Evolutionary conservation across 1,139 yeast genomes (phyloP), one percentile per base, ranked within the genome.

Genomic region (Nakaseomyces sp.): DNA sequence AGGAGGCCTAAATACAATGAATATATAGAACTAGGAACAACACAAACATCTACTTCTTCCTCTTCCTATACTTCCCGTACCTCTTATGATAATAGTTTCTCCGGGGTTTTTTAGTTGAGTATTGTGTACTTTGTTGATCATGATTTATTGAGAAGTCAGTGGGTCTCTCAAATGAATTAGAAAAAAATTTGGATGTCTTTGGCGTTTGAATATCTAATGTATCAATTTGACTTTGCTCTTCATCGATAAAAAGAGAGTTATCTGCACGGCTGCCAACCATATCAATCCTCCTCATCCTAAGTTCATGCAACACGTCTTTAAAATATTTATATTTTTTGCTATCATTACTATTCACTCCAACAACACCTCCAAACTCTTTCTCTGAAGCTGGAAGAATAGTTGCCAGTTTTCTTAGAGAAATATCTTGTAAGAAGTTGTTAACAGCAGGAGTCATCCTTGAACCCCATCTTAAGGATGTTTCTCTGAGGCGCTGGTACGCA

Each of bases 351-450:
- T 62, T 60, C 15, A 74, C 64, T 9, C 69, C 76, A 2, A 62
- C 61, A 26, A 78, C 55, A 41, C 61, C 63, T 6, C 67, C 61
- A 58, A 71, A 81, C 41, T 74, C 84, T n/a, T 57, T 60, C 45
- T 72, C 73, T 13, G 71, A 72, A 1, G 71, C 67, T 0, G 89
- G 89, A 28, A 81, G 60, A 37, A 64, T 65, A 16, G 62, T 57
- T 0, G 85, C 79, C 73, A 81, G 71, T 43, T 76, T 78, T 49
- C 70, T 71, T 42, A 81, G 57, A 0, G 79, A 65, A 0, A 60
- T 62, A 48, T 78, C 80, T 1, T 74, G 64, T 3, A 79, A 63
- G 40, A 79, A 67, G 15, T 69, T 65, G 1, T 69, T 63, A 7
- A 50, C 48, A 6, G 58, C 56, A 15, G 58, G 58, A 26, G 47